phyloP scores from a whole-genome alignment of 345 rosid genomes.

The Salix purpurea region DNA sequence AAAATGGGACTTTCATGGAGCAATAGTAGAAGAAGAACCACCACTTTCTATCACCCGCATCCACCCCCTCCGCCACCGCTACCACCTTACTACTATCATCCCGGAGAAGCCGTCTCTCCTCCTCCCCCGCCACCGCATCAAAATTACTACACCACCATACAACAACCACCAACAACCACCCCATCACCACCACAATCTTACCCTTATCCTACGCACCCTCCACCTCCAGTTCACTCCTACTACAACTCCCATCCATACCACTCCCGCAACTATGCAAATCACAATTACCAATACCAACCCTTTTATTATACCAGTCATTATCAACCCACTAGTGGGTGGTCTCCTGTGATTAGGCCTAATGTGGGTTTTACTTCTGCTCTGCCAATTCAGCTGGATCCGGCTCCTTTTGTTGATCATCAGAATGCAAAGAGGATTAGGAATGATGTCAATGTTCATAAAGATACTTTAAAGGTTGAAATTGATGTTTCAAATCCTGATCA shows the following conservation, averaged over 20 bases:
- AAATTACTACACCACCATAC: constrained; percentile 22
- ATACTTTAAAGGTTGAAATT: constrained; percentile 55
- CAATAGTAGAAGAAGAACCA: constrained; percentile 53
- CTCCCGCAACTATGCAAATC: constrained; percentile 31
- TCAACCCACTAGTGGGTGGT: constrained; percentile 37
- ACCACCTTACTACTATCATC: constrained; percentile 24
- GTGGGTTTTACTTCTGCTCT: constrained; percentile 15
- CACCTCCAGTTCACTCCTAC: constrained; percentile 37
- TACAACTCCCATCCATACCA: constrained; percentile 31
- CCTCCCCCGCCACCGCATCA: constrained; percentile 39
- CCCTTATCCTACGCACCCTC: constrained; percentile 33
- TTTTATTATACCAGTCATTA: constrained; percentile 41
- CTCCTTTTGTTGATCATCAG: constrained; percentile 78
- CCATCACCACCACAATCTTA: constrained; percentile 16
- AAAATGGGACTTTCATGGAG: constrained; percentile 76
- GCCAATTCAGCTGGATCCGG: constrained; percentile 40
- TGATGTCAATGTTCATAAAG: constrained; percentile 85
- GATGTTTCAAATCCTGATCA: constrained; percentile 68
- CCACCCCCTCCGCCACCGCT: constrained; percentile 35
- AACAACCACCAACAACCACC: constrained; percentile 10
- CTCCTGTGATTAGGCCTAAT: constrained; percentile 34
- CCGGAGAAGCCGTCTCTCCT: constrained; percentile 15
- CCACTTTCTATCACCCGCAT: constrained; percentile 17
- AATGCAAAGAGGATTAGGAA: constrained; percentile 85
- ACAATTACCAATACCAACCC: constrained; percentile 51